Base-by-base conservation (phyloP, 2,329 filamentous ascomycete species). In the Epichloe sylvatica region DNA sequence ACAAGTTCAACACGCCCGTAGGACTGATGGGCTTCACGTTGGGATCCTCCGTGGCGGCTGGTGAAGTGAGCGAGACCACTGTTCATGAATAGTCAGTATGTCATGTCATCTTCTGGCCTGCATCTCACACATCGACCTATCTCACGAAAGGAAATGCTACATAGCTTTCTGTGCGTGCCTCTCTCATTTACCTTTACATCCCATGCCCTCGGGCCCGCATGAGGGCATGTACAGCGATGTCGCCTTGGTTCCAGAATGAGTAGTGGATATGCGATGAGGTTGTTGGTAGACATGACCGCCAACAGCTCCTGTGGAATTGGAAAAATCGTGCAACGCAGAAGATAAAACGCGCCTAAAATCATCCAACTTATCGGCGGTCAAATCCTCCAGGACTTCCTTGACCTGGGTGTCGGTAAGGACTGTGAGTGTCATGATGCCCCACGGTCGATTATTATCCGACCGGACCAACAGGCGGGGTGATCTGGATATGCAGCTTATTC, bases 181-280 rank as follows among this genome's bases (percentile, higher is more conserved):
- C 13, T 34, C 3, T 34, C 42, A 9, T 4, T 53, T 55, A 76
- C 78, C 77, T 69, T 90, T 90, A 58, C 87, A 76, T 3, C 79
- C 82, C 54, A 85, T 81, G 30, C 77, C 78, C 7, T 68, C 63
- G 0, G 77, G 76, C 51, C 80, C 80, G 23, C 75, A 78, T 1
- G 83, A 83, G 0, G 84, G 84, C 81, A 88, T 87, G 61, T 87
- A 88, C 21, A 88, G 67, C 2, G 81, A 86, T 17, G 78, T 82
- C 33, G 73, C 70, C 39, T 72, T 72, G 15, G 73, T 75, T 0
- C 62, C 63, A 1, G 66, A 60, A 25, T 74, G 75, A 39, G 71
- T 62, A 7, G 78, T 69, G 0, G 70, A 65, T 9, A 71, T 71
- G 34, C 77, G 70, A 50, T 72, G 68, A 5, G 78, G 80, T 56